A percentile compares a stretch with the other conserved stretches of the same genome.
Evolutionary conservation across 495 filamentous ascomycete species (phyloP).

Genomic region (Talaromyces liani): DNA sequence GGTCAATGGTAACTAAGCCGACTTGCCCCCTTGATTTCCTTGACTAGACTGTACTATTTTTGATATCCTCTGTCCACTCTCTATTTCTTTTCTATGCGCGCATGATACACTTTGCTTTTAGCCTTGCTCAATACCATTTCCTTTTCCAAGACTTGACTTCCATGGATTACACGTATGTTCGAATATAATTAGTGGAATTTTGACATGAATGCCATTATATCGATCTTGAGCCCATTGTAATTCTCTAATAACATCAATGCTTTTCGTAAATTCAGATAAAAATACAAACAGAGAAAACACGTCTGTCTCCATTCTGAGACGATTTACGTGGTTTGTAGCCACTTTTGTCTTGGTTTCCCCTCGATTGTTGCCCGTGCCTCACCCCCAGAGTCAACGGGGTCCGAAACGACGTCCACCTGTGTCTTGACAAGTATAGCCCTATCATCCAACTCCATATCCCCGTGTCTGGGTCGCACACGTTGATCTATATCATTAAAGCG

Average conservation of each 20-base stretch:
- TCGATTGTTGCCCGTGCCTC: neutral
- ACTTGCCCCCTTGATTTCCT: neutral
- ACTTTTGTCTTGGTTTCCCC: neutral
- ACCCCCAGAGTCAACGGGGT: neutral
- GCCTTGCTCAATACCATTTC: neutral
- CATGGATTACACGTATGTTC: neutral
- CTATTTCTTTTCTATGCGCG: neutral
- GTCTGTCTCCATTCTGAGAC: too few relatives aligned
- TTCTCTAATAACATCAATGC: too few relatives aligned
- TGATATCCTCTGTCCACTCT: neutral
- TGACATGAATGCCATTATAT: neutral
- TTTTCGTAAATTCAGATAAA: neutral
- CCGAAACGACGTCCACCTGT: neutral
- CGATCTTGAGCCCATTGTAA: neutral
- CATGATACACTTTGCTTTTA: neutral
- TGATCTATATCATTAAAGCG: neutral
- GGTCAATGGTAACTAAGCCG: constrained; percentile 4
- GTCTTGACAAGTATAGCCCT: neutral
- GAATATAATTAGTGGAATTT: neutral
- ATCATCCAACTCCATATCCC: neutral
- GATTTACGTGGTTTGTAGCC: neutral
- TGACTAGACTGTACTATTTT: neutral
- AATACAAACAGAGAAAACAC: neutral
- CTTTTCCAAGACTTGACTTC: neutral
- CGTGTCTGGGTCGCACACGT: neutral